Percentiles rank a stretch among this genome's conserved stretches.
phyloP scores from a whole-genome alignment of 192 early-diverging fungal genomes.

The Geranomyces michiganensis region DNA sequence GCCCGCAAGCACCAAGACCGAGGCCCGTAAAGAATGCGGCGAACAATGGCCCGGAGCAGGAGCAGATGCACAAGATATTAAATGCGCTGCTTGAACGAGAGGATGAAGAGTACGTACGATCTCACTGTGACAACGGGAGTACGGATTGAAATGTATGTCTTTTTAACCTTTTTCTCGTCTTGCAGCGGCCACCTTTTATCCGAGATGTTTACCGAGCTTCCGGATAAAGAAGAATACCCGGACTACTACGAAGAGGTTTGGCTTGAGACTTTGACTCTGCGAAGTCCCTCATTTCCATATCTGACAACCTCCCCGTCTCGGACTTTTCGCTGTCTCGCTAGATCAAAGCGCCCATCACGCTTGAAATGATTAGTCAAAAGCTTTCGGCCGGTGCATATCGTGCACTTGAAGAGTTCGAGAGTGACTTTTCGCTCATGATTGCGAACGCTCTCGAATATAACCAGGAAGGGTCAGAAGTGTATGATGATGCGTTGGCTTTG shows the following conservation, averaged over 20 bases:
- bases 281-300: background rate
- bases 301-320: background rate
- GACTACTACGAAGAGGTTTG: slow-evolving; percentile 48
- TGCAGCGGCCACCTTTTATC: slow-evolving; percentile 21
- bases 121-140: too few relatives aligned
- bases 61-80: too few relatives aligned
- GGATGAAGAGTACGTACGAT: too few relatives aligned
- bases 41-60: background rate
- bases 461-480: slow-evolving; percentile 80
- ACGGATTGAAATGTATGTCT: too few relatives aligned
- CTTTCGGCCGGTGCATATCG: slow-evolving; percentile 39
- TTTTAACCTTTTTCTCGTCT: background rate
- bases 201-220: slow-evolving; percentile 46
- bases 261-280: background rate
- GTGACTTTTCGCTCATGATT: slow-evolving; percentile 81
- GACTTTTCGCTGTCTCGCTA: background rate
- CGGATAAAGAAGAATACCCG: slow-evolving; percentile 40
- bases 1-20: background rate
- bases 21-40: background rate
- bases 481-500: slow-evolving; percentile 66
- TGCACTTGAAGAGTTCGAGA: slow-evolving; percentile 69
- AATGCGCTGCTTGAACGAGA: too few relatives aligned
- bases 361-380: slow-evolving; percentile 51
- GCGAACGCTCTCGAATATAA: slow-evolving; percentile 91
- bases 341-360: slow-evolving; percentile 62